Percentiles rank a stretch among this genome's conserved stretches.
Conservation (phyloP, 495 filamentous ascomycete genomes). For the Penicillium soppii region DNA sequence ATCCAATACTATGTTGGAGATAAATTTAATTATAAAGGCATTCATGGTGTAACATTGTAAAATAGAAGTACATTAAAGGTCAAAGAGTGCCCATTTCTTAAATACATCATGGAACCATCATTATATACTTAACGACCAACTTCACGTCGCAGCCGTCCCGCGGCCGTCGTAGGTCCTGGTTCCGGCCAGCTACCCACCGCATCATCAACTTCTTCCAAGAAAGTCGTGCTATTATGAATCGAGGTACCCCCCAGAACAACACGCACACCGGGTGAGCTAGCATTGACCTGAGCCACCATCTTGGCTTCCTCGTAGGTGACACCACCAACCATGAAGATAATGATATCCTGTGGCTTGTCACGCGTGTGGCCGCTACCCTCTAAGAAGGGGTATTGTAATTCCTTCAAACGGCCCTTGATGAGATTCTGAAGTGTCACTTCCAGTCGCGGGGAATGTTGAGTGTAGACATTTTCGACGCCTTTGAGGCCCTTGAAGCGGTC, state of each 20-base stretch:
- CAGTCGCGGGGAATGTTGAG: constrained; percentile 88
- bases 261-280: constrained; percentile 80
- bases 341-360: constrained; percentile 95
- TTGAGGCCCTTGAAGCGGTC: constrained; percentile 93
- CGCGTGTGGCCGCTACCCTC: constrained; percentile 79
- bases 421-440: constrained; percentile 87
- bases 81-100: neutral
- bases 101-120: neutral
- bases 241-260: constrained; percentile 85
- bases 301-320: constrained; percentile 96
- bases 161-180: constrained; percentile 62
- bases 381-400: constrained; percentile 86
- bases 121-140: constrained; percentile 34
- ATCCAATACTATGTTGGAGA: too few species aligned
- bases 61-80: too few species aligned
- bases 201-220: constrained; percentile 84
- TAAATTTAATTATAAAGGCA: too few species aligned
- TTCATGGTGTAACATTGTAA: too few species aligned
- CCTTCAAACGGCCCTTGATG: constrained; percentile 83
- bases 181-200: constrained; percentile 80
- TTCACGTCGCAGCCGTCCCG: constrained; percentile 70
- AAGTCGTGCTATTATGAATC: constrained; percentile 81
- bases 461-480: constrained; percentile 98
- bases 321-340: constrained; percentile 91
- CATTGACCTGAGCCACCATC: constrained; percentile 88